Evolutionary conservation across 2,329 filamentous ascomycete species (phyloP), one percentile per base, ranked within the genome.

Genomic region (Penicillium paneum): DNA sequence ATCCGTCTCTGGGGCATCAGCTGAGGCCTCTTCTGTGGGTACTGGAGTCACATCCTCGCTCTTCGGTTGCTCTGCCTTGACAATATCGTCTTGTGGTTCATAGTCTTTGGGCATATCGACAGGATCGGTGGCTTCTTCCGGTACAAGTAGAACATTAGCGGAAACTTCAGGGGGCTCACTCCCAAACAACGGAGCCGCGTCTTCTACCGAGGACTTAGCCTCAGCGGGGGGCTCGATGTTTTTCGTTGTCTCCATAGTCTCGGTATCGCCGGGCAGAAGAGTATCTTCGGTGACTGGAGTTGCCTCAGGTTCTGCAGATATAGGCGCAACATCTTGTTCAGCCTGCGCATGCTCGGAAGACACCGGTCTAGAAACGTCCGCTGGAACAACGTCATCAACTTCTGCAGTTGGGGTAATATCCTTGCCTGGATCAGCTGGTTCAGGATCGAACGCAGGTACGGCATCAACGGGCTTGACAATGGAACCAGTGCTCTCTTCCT

Each of bases 401-500:
- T 57, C 58, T 2, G 38, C 13, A 0, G 24, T 10, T 35, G 36
- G 24, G 12, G 44, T n/a, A 48, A 39, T 15, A 12, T 36, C 35
- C 5, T 35, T 40, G 43, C 42, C 40, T 48, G 29, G 6, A 8
- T 40, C 43, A 6, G 35, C 13, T 6, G 26, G 10, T n/a, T 55
- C 50, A 3, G 50, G n/a, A 1, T 51, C 48, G 0, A 49, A 40
- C 5, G 29, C 41, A 17, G 48, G 38, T 5, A 24, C 31, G 8
- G 42, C 10, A 13, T 59, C 61, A n/a, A 38, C 29, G 13, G 49
- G 17, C 24, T 45, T 31, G 11, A 36, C 26, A 47, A 26, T 13
- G 24, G 49, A 29, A 19, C 31, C 38, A 7, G 32, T 17, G 21
- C 17, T 52, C n/a, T 54, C 54, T 46, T 60, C 49, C 19, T 57